A percentile compares a stretch with the other conserved stretches of the same genome.
Evolutionary conservation across 1,284 basidiomycete species (phyloP).

Genomic region (Clitocybe nebularis): DNA sequence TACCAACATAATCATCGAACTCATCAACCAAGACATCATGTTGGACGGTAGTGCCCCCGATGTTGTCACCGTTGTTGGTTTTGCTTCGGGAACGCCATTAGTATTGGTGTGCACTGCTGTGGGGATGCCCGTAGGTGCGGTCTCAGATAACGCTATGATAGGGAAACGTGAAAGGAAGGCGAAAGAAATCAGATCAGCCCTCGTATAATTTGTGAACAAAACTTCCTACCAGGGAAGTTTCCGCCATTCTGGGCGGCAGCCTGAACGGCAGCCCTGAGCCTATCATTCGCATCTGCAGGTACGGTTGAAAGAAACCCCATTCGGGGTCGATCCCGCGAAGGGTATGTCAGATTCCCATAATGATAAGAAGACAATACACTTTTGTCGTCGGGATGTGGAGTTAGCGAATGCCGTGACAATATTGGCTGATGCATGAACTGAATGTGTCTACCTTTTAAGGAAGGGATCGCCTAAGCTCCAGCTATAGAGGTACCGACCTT

Average conservation of each 20-base stretch:
- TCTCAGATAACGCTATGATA: slow-evolving; percentile 20
- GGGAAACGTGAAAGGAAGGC: slow-evolving; percentile 1
- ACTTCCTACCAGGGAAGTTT: slow-evolving; percentile 38
- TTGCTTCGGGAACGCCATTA: slow-evolving; percentile 13
- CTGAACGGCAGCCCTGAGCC: slow-evolving; percentile 35
- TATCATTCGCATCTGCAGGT: slow-evolving; percentile 42
- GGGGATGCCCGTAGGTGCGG: slow-evolving; percentile 25
- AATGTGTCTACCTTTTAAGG: slow-evolving; percentile 47
- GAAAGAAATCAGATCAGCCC: too few species aligned
- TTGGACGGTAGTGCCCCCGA: background rate
- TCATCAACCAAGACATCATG: background rate
- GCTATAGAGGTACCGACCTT: slow-evolving; percentile 36
- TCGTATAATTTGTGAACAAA: too few species aligned
- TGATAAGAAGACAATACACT: slow-evolving; percentile 58
- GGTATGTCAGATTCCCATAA: slow-evolving; percentile 54
- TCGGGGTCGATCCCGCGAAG: slow-evolving; percentile 52
- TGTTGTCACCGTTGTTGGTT: slow-evolving; percentile 1
- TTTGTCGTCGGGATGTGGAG: slow-evolving; percentile 1
- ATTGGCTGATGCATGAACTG: too few species aligned
- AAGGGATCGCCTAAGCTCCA: slow-evolving; percentile 57
- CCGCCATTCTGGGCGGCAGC: slow-evolving; percentile 33
- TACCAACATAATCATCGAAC: background rate
- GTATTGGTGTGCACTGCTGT: slow-evolving; percentile 16
- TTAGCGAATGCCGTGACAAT: background rate
- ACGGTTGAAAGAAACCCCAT: slow-evolving; percentile 70